Percentiles rank a stretch among this genome's conserved stretches.
Evolutionary conservation across 148 eudicot genomes (phyloP).

Genomic region (Silene conica): DNA sequence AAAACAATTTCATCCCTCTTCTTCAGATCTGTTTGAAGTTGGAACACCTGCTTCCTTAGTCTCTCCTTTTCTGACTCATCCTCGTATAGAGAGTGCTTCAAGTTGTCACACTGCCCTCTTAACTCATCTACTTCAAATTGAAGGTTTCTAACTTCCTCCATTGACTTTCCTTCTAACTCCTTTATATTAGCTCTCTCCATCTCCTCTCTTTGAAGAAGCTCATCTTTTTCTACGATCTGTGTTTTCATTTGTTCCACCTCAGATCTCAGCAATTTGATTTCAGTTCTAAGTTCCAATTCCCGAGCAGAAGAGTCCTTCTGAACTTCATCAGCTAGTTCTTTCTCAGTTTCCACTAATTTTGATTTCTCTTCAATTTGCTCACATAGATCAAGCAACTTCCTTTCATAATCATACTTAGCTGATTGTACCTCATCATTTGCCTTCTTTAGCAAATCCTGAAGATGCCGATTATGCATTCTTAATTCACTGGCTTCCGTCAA

Average conservation of each 20-base stretch:
- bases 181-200: constrained; percentile 35
- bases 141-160: constrained; percentile 42
- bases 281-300: constrained; percentile 36
- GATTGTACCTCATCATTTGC: constrained; percentile 51
- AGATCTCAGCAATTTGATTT: constrained; percentile 35
- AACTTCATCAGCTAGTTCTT: constrained; percentile 42
- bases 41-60: constrained; percentile 51
- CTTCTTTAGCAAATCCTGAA: constrained; percentile 55
- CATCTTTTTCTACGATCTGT: constrained; percentile 41
- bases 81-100: constrained; percentile 39
- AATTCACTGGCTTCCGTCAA: constrained; percentile 68
- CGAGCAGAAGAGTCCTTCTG: constrained; percentile 33
- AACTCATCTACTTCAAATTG: constrained; percentile 48
- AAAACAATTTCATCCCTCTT: constrained; percentile 57
- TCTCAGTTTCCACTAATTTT: constrained; percentile 36
- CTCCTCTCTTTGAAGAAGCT: constrained; percentile 33
- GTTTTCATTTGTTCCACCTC: constrained; percentile 42
- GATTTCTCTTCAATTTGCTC: constrained; percentile 45
- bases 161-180: constrained; percentile 42
- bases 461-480: constrained; percentile 45
- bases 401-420: constrained; percentile 51
- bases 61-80: constrained; percentile 64
- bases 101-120: constrained; percentile 40
- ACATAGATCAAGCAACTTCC: constrained; percentile 40
- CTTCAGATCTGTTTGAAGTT: constrained; percentile 50